phyloP scores from a whole-genome alignment of 2,329 filamentous ascomycete genomes.

The Aspergillus uvarum region DNA sequence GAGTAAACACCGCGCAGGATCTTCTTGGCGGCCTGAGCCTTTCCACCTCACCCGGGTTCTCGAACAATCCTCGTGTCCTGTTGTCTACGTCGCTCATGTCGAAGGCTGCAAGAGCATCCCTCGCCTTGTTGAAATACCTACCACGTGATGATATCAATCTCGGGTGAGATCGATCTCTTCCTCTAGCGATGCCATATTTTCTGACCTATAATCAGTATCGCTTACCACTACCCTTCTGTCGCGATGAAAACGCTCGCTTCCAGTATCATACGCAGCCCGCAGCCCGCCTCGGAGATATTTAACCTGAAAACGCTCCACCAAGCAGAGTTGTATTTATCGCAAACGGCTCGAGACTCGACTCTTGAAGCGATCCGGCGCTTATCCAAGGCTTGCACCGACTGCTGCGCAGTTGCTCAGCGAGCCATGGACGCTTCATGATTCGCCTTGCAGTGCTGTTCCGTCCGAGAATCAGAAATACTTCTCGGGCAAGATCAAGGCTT shows the following conservation, averaged over 20 bases:
- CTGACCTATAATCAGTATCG: constrained; percentile 3
- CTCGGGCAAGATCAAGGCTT: too few relatives aligned
- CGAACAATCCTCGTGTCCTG: constrained; percentile 10
- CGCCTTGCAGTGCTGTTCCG: too few relatives aligned
- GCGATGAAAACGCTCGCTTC: constrained; percentile 18
- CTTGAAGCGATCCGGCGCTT: constrained; percentile 13
- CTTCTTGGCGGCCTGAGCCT: neutral
- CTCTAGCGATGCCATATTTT: neutral
- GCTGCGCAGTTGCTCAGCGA: constrained; percentile 15
- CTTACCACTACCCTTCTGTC: constrained; percentile 19
- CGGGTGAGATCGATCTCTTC: constrained; percentile 11
- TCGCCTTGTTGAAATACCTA: constrained; percentile 17
- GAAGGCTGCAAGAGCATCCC: constrained; percentile 20
- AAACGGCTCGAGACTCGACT: constrained; percentile 3
- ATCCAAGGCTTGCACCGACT: constrained; percentile 16
- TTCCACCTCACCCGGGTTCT: neutral
- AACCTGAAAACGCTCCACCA: constrained; percentile 17
- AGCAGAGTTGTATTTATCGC: constrained; percentile 16
- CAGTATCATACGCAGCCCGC: constrained; percentile 17
- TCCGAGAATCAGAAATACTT: neutral
- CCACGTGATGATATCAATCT: constrained; percentile 13
- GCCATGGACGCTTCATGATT: neutral
- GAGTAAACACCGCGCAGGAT: constrained; percentile 8
- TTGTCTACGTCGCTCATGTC: constrained; percentile 16
- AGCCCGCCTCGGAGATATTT: constrained; percentile 10